Percentiles rank a stretch among this genome's conserved stretches.
These are phyloP conservation scores for Lentinus brumalis DNA, from an alignment of 768 basidiomycete species.

Conservation along the genomic window DNA sequence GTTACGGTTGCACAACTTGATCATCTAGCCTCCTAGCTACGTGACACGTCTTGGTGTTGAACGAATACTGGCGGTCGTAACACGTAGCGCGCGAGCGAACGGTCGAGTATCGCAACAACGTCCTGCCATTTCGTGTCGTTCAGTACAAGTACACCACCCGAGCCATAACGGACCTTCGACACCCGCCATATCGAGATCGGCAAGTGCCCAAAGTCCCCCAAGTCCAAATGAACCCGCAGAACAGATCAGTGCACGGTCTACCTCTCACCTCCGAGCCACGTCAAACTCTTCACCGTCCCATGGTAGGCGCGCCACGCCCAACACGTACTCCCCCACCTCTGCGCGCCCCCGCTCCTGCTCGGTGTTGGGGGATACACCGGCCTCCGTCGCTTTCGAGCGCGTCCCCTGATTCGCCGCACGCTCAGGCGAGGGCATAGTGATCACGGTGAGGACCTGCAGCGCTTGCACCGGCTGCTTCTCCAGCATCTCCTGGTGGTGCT, in stretches of 20 bases:
- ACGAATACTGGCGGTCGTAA: not conserved
- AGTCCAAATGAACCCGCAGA: not conserved
- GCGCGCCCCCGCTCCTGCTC: not conserved
- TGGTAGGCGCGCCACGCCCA: conserved; percentile 14
- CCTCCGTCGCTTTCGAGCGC: not conserved
- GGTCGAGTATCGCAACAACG: not conserved
- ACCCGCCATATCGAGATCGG: no score
- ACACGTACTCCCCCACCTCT: conserved; percentile 16
- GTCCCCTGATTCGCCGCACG: not conserved
- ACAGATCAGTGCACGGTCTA: not conserved
- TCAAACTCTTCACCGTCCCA: conserved; percentile 13
- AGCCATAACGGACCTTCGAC: no score
- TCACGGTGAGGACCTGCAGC: conserved; percentile 26
- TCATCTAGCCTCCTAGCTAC: no score
- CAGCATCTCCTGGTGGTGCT: not conserved
- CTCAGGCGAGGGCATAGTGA: conserved; percentile 28
- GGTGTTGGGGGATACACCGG: not conserved
- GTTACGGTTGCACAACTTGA: no score
- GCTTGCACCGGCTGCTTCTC: conserved; percentile 8
- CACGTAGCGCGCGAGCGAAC: not conserved
- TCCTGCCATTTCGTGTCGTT: no score
- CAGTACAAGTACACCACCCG: no score
- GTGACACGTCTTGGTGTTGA: no score
- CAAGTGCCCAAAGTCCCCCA: no score
- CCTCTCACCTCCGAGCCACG: not conserved